Base-by-base conservation (phyloP, 75 land plant species). In the Selaginella tamariscina region DNA sequence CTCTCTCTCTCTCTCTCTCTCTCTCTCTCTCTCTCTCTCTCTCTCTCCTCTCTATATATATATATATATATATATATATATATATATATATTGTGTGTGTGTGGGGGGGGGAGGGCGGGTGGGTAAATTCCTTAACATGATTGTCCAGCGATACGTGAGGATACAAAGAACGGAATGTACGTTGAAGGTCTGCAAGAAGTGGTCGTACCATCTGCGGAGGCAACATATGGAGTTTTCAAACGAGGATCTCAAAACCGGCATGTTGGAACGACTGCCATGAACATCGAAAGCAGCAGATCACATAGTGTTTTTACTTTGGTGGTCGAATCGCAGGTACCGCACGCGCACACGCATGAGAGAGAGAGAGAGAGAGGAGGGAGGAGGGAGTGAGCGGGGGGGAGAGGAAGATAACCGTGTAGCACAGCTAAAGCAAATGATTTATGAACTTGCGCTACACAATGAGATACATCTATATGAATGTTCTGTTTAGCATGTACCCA, bases 221-320 rank as follows among this genome's bases (percentile, higher is more conserved):
- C 71, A 2, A 70, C 71, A 1, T 70, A 70, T 70, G 71, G 56
- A 31, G 71, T 70, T 27, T 56, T 70, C 15, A 8, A 21, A n/a
- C 21, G 62, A 8, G 49, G 49, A 39, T 39, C 49, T 39, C 49
- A 39, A 39, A 39, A 39, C 49, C 49, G 49, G 49, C 49, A 39
- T 15, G 49, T 39, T 15, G 49, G 49, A 15, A 39, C 15, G 56
- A 70, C 70, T 65, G 79, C 67, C 54, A 77, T 77, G 79, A 77
- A 77, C 67, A 31, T 68, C 27, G 74, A 72, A 56, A 77, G 79
- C 33, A 77, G 79, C 66, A 67, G 74, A 33, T 72, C 75, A 33
- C 79, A 77, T 55, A 56, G 79, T 29, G 79, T 77, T 26, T 77
- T 72, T 31, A 73, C 66, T 31, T 27, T 77, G 0, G 66, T 64